A percentile compares a stretch with the other conserved stretches of the same genome.
Conservation (phyloP, 331 rosid genomes). For the Quercus lobata region DNA sequence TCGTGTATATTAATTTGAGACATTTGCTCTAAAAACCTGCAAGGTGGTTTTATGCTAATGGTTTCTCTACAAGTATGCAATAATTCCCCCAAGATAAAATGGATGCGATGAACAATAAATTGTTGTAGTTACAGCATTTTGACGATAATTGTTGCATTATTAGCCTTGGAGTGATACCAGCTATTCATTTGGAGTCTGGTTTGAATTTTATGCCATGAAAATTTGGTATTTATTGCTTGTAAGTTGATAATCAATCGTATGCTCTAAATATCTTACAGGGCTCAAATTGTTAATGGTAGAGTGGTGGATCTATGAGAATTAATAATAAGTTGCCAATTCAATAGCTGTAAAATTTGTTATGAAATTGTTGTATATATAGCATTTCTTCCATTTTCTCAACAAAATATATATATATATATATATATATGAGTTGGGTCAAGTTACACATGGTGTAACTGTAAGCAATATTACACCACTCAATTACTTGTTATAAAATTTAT, state of each 20-base stretch:
- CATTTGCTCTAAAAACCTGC: not conserved
- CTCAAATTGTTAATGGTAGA: not conserved
- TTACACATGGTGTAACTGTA: accelerated
- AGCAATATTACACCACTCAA: too few species aligned
- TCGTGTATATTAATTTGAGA: slow-evolving; percentile 66
- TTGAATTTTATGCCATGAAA: slow-evolving; percentile 33
- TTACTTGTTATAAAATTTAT: too few species aligned
- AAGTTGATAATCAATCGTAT: not conserved
- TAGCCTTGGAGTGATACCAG: slow-evolving; percentile 22
- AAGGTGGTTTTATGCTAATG: slow-evolving; percentile 5
- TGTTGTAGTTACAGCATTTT: slow-evolving; percentile 26
- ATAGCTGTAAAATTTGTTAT: too few species aligned
- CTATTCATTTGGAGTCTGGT: slow-evolving; percentile 20
- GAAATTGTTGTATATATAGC: too few species aligned
- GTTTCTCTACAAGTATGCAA: slow-evolving; percentile 15
- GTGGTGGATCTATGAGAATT: too few species aligned
- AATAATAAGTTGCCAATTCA: too few species aligned
- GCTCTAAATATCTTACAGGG: not conserved
- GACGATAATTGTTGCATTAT: slow-evolving; percentile 35
- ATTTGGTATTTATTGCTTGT: not conserved
- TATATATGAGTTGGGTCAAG: too few species aligned
- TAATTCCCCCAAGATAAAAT: slow-evolving; percentile 14
- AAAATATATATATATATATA: too few species aligned
- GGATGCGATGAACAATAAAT: slow-evolving; percentile 31
- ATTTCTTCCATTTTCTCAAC: too few species aligned